Evolutionary conservation across 495 filamentous ascomycete genomes (phyloP), one percentile per base, ranked within the genome.

Genomic region (Darksidea phi): DNA sequence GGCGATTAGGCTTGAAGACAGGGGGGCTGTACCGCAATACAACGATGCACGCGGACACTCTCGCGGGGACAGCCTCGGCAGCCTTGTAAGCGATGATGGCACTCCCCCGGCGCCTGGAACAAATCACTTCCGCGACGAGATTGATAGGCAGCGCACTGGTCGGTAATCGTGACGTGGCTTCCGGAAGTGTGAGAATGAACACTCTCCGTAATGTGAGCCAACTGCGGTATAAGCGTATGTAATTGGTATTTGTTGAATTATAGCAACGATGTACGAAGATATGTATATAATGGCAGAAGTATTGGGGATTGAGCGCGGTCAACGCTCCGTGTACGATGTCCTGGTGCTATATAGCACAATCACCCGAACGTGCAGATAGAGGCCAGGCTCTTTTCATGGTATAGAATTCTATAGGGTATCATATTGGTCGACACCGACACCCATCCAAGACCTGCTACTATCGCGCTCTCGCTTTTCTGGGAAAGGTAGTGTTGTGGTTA

Each of bases 51-150:
- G 54, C 4, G 48, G 36, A 0, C 62, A 63, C 54, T 1, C 34
- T 6, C 42, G 62, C 13, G 62, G 59, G 1, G 66, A 66, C 15
- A 66, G 62, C 25, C 41, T 69, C 12, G 66, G 66, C 10, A 69
- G 66, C 49, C 32, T 69, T 6, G 66, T 69, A 0, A 66, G 66
- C 34, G 61, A 64, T 25, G 66, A 68, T 45, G 66, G 42, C 12
- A 69, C 62, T 21, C 37, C 48, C n/a, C 62, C 62, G 8, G 57
- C 63, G 11, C 63, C 56, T 10, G 13, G 48, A 17, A 58, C 61
- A 7, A 69, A 69, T 48, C 61, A 64, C 12, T 69, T 69, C 41
- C 57, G 66, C 24, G 48, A 57, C 26, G 66, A 69, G 62, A 41
- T 69, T 3, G n/a, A 63, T 4, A 58, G 66, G 47, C 66, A 69